Conservation (phyloP, 73 alveolate genomes). For the Urostyla sp. region DNA sequence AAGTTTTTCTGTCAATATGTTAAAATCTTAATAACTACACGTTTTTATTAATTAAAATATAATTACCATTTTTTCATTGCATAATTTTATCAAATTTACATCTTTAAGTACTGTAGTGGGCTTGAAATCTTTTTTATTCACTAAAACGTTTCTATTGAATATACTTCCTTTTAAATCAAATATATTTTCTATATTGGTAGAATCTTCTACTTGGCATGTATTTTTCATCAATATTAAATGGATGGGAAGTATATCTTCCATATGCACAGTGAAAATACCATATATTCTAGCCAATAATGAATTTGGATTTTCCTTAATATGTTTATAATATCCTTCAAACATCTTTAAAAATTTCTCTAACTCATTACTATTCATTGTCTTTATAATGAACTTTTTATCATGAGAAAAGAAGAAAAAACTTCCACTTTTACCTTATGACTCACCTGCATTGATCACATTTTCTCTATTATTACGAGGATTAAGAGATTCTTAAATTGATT, state of each 20-base stretch:
- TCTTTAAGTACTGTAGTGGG: not conserved
- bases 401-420: constrained; percentile 95
- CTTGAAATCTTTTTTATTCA: constrained; percentile 27
- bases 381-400: constrained; percentile 90
- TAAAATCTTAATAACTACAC: constrained; percentile 47
- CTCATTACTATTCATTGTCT: constrained; percentile 90
- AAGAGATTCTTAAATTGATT: constrained; percentile 40
- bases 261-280: constrained; percentile 92
- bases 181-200: constrained; percentile 72
- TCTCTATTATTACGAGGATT: constrained; percentile 56
- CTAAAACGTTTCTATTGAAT: constrained; percentile 82
- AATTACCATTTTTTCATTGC: constrained; percentile 37
- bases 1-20: constrained; percentile 40
- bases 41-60: constrained; percentile 8
- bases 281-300: constrained; percentile 91
- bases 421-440: constrained; percentile 92
- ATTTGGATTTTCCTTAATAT: constrained; percentile 65
- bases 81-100: not conserved
- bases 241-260: constrained; percentile 84
- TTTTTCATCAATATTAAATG: constrained; percentile 94
- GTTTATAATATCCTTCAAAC: constrained; percentile 75
- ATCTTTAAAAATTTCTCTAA: constrained; percentile 70
- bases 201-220: constrained; percentile 75
- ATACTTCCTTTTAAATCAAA: constrained; percentile 95
- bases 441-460: constrained; percentile 70